Conservation (phyloP, 768 basidiomycete genomes). For the Calvatia gigantea region DNA sequence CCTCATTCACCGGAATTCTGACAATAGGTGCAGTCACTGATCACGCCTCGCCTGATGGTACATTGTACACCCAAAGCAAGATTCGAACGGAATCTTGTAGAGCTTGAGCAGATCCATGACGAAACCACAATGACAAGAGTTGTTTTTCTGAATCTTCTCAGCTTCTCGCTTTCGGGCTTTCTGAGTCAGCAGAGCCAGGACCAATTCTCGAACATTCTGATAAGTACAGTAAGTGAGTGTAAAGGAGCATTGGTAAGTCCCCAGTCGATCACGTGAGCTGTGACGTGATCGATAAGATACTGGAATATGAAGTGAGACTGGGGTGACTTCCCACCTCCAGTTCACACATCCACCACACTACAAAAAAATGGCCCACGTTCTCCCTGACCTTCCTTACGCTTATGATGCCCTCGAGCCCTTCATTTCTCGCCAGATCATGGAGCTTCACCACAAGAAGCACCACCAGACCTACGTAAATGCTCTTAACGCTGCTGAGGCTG, state of each 20-base stretch:
- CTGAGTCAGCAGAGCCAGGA: too few relatives aligned
- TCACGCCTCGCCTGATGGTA: too few relatives aligned
- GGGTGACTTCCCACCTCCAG: neutral
- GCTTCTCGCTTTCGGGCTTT: too few relatives aligned
- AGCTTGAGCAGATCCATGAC: too few relatives aligned
- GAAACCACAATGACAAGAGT: too few relatives aligned
- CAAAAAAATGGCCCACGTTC: slow-evolving; percentile 28
- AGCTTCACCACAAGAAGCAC: slow-evolving; percentile 87
- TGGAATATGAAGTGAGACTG: neutral
- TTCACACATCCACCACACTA: slow-evolving; percentile 13
- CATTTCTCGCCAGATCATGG: slow-evolving; percentile 93
- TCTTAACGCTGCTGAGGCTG: slow-evolving; percentile 87
- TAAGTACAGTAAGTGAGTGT: too few relatives aligned
- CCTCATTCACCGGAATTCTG: too few relatives aligned
- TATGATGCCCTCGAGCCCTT: slow-evolving; percentile 89
- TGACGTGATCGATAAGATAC: slow-evolving; percentile 7
- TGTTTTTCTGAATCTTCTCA: too few relatives aligned
- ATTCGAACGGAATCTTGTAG: too few relatives aligned
- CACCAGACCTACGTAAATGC: slow-evolving; percentile 93
- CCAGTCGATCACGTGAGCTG: slow-evolving; percentile 1
- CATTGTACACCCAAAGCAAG: too few relatives aligned
- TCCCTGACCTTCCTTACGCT: slow-evolving; percentile 68
- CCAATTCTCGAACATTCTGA: slow-evolving; percentile 8
- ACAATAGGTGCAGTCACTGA: too few relatives aligned
- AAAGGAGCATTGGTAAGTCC: too few relatives aligned